Percentiles rank a stretch among this genome's conserved stretches.
These are phyloP conservation scores for Rhodotorula taiwanensis DNA, from an alignment of 768 basidiomycete species.

Conservation along the genomic window DNA sequence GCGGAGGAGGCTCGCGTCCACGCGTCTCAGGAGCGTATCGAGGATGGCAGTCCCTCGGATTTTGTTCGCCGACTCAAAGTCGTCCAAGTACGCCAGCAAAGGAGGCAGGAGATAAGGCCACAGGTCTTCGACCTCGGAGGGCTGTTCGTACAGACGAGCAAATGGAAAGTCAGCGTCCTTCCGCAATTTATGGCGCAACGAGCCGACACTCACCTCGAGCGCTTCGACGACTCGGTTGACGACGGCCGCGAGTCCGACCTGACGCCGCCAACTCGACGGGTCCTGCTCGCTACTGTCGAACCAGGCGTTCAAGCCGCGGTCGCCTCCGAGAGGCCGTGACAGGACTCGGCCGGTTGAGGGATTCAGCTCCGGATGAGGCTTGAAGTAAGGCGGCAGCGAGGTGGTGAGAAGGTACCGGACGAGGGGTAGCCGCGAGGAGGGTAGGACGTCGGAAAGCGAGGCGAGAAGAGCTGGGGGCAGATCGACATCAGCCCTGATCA, in stretches of 20 bases:
- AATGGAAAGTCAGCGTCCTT: neutral
- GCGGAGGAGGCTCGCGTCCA: constrained; percentile 9
- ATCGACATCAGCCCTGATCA: too few species aligned
- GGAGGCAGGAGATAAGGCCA: constrained; percentile 29
- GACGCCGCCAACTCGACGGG: constrained; percentile 6
- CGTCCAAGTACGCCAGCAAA: constrained; percentile 22
- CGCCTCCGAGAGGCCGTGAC: constrained; percentile 18
- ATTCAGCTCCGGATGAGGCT: constrained; percentile 28
- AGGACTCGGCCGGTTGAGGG: constrained; percentile 22
- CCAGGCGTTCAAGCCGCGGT: constrained; percentile 8
- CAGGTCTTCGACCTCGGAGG: constrained; percentile 21
- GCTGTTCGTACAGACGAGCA: neutral
- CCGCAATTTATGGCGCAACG: neutral
- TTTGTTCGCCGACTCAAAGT: constrained; percentile 14
- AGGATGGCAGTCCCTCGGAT: constrained; percentile 11
- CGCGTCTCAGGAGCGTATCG: constrained; percentile 3
- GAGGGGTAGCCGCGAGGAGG: constrained; percentile 5
- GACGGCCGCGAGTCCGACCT: constrained; percentile 4
- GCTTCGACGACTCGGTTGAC: constrained; percentile 6
- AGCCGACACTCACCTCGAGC: constrained; percentile 7
- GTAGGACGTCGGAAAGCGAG: neutral
- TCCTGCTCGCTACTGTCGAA: constrained; percentile 8
- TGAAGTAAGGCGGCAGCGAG: constrained; percentile 23
- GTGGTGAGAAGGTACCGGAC: constrained; percentile 9
- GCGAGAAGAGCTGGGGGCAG: constrained; percentile 3